These are phyloP conservation scores for Hemileia vastatrix DNA, from an alignment of 1,284 basidiomycete species.

Conservation along the genomic window DNA sequence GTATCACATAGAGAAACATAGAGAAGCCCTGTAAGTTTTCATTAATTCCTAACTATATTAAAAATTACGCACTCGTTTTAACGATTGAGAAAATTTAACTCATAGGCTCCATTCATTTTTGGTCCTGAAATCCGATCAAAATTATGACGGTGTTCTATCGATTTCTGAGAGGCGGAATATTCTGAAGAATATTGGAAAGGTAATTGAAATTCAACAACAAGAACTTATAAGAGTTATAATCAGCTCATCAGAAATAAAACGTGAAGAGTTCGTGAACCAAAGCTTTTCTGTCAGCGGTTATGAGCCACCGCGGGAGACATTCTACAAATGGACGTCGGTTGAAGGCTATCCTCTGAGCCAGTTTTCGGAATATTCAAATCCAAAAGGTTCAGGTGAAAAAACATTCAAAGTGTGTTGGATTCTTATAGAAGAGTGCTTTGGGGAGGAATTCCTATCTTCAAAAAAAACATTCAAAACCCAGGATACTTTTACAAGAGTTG, in stretches of 20 bases:
- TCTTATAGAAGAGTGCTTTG: no score
- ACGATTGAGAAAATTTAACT: not conserved
- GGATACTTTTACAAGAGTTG: not conserved
- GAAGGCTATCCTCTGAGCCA: slow-evolving; percentile 15
- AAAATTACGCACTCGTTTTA: not conserved
- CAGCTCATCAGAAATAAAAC: no score
- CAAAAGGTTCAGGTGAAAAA: no score
- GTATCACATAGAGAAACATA: slow-evolving; percentile 22
- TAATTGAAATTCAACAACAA: no score
- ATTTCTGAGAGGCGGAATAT: no score
- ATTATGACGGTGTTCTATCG: slow-evolving; percentile 8
- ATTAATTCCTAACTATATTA: not conserved
- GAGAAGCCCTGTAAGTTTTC: slow-evolving; percentile 17
- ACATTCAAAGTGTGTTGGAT: no score
- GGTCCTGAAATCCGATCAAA: slow-evolving; percentile 9
- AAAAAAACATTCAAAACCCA: no score
- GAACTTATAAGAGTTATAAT: no score
- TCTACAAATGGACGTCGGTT: slow-evolving; percentile 7
- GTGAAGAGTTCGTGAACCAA: no score
- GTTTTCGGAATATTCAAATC: not conserved
- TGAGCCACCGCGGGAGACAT: not conserved
- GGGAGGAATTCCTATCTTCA: no score
- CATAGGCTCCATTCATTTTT: slow-evolving; percentile 15
- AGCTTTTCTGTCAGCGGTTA: no score
- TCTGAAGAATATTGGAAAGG: no score